Percentiles rank a stretch among this genome's conserved stretches.
Evolutionary conservation across 805 yeast genomes (phyloP).

Genomic region (Yarrowia yakushimensis): DNA sequence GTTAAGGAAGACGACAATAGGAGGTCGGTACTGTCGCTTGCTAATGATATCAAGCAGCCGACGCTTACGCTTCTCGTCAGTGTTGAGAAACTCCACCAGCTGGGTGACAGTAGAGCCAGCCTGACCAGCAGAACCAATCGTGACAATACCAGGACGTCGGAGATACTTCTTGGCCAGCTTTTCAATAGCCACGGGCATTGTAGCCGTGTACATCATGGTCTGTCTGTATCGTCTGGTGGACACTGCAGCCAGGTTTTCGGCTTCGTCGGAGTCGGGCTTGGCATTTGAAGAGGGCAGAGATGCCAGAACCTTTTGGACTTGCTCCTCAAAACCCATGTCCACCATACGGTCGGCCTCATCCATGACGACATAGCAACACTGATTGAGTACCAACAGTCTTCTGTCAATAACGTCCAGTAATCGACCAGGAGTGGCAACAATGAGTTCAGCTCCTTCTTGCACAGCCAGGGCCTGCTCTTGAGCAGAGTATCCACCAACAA

Average conservation of each 20-base stretch:
- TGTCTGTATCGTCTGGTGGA: constrained; percentile 41
- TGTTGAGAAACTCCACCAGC: constrained; percentile 52
- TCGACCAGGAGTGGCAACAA: constrained; percentile 95
- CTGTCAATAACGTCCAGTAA: constrained; percentile 74
- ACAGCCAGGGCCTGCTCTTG: constrained; percentile 64
- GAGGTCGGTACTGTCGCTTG: constrained; percentile 42
- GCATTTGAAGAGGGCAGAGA: constrained; percentile 49
- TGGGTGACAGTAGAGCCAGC: constrained; percentile 70
- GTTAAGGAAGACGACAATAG: constrained; percentile 79
- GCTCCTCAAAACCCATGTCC: constrained; percentile 88
- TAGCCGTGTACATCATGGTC: constrained; percentile 93
- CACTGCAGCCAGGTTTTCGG: constrained; percentile 28
- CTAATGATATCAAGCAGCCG: constrained; percentile 44
- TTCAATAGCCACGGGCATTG: constrained; percentile 75
- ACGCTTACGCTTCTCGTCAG: constrained; percentile 47
- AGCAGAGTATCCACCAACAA: constrained; percentile 88
- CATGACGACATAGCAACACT: constrained; percentile 66
- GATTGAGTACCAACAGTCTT: constrained; percentile 55
- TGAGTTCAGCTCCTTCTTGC: constrained; percentile 63
- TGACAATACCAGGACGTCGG: constrained; percentile 56
- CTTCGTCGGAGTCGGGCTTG: constrained; percentile 40
- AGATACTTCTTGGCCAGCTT: constrained; percentile 62
- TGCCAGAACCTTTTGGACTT: constrained; percentile 58
- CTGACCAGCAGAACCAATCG: constrained; percentile 64
- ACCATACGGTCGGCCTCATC: constrained; percentile 98